Percentiles rank a stretch among this genome's conserved stretches.
phyloP scores from a whole-genome alignment of 129 eudicot species.

The Daucus carota region DNA sequence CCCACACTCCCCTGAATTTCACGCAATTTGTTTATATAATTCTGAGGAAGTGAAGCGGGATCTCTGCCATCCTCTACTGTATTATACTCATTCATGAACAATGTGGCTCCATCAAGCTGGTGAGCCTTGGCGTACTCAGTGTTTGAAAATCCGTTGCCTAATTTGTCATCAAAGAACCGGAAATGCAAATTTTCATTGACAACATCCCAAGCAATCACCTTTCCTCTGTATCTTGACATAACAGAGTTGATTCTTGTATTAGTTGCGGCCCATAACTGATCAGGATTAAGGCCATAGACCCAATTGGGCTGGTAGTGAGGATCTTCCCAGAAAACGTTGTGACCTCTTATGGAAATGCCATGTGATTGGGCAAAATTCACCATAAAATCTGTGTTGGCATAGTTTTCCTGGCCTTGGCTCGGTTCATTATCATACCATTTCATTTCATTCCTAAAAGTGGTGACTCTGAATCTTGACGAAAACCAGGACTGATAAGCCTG shows the following conservation, averaged over 20 bases:
- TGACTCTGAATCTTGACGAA: neutral
- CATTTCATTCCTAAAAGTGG: conserved; percentile 24
- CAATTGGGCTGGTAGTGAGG: conserved; percentile 40
- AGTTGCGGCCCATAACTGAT: conserved; percentile 22
- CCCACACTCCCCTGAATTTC: neutral
- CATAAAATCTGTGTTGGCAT: conserved; percentile 34
- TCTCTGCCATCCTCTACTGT: conserved; percentile 48
- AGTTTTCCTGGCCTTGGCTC: conserved; percentile 26
- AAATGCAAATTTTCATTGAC: conserved; percentile 66
- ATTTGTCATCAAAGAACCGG: conserved; percentile 41
- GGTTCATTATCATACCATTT: conserved; percentile 36
- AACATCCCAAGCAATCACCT: conserved; percentile 64
- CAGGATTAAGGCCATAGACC: conserved; percentile 26
- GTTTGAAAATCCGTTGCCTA: conserved; percentile 32
- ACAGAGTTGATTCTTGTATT: conserved; percentile 32
- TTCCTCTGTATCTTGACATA: conserved; percentile 37
- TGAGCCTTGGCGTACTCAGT: conserved; percentile 16
- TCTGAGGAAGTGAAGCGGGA: neutral
- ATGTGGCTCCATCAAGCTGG: conserved; percentile 21
- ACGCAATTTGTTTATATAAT: neutral
- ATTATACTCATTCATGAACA: conserved; percentile 69
- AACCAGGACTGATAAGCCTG: neutral
- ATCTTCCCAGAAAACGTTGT: conserved; percentile 71
- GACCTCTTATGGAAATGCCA: conserved; percentile 51
- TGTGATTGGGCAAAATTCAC: conserved; percentile 30